These are phyloP conservation scores for Funneliformis geosporum DNA, from an alignment of 192 early-diverging fungal genomes.

Conservation along the genomic window DNA sequence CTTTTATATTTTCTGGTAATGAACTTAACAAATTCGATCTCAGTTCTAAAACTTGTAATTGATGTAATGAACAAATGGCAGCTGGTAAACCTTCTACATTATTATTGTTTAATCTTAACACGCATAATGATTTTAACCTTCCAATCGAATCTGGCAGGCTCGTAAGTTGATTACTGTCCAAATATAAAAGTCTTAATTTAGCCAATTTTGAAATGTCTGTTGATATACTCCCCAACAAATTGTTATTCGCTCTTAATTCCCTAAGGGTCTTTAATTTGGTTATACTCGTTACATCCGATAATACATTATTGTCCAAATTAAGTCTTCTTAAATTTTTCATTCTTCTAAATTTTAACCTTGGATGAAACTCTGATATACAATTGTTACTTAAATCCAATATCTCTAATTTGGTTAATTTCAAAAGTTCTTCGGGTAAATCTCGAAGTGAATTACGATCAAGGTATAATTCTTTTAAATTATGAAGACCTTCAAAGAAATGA, in stretches of 20 bases:
- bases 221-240: constrained; percentile 40
- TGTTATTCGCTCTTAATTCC: constrained; percentile 44
- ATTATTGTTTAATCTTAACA: constrained; percentile 43
- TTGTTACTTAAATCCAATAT: constrained; percentile 47
- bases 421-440: constrained; percentile 47
- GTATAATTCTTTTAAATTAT: constrained; percentile 46
- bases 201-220: constrained; percentile 40
- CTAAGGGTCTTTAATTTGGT: constrained; percentile 45
- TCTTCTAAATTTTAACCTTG: constrained; percentile 45
- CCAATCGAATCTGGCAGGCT: constrained; percentile 47
- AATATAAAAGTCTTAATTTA: constrained; percentile 43
- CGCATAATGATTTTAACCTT: constrained; percentile 40
- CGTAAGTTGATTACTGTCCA: constrained; percentile 42
- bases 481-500: constrained; percentile 46
- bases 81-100: constrained; percentile 38
- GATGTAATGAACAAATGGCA: constrained; percentile 45
- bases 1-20: constrained; percentile 46
- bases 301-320: constrained; percentile 48
- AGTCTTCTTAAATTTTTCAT: constrained; percentile 42
- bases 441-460: constrained; percentile 48
- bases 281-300: constrained; percentile 43
- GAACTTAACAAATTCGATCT: constrained; percentile 41
- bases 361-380: constrained; percentile 47
- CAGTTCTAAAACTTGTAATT: constrained; percentile 43
- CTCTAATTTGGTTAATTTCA: constrained; percentile 47